These are phyloP conservation scores for Leonotis leonurus DNA, from an alignment of 257 asterid genomes.

Conservation along the genomic window DNA sequence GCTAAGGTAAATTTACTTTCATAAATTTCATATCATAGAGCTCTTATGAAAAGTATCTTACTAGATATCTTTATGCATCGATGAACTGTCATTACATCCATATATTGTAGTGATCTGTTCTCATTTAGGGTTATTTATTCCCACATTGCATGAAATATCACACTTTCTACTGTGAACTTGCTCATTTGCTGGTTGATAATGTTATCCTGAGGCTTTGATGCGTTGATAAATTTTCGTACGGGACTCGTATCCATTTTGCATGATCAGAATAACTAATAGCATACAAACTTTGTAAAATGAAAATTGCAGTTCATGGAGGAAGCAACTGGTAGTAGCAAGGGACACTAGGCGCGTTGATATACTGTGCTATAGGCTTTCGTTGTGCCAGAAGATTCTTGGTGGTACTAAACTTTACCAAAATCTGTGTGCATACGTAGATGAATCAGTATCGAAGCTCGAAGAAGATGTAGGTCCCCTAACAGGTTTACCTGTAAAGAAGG, in stretches of 20 bases:
- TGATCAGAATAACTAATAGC: neutral
- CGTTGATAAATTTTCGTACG: neutral
- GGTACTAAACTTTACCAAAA: constrained; percentile 48
- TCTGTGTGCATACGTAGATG: constrained; percentile 41
- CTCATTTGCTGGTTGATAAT: neutral
- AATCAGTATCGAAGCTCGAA: constrained; percentile 67
- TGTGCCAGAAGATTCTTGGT: constrained; percentile 72
- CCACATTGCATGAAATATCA: neutral
- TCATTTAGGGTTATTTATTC: neutral
- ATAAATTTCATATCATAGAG: neutral
- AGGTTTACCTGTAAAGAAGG: constrained; percentile 85
- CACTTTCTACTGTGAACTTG: neutral
- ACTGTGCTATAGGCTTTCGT: constrained; percentile 77
- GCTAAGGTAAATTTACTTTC: constrained; percentile 49
- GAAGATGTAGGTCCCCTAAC: constrained; percentile 86
- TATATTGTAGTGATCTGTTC: neutral
- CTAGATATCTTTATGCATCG: neutral
- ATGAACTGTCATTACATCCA: neutral
- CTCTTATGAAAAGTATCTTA: neutral
- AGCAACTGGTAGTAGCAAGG: constrained; percentile 71
- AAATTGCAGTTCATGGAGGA: constrained; percentile 70
- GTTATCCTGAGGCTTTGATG: neutral
- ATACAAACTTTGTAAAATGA: constrained; percentile 6
- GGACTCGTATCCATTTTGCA: neutral
- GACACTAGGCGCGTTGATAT: constrained; percentile 94